phyloP scores from a whole-genome alignment of 192 early-diverging fungal genomes.

The Chytriomyces sp. region DNA sequence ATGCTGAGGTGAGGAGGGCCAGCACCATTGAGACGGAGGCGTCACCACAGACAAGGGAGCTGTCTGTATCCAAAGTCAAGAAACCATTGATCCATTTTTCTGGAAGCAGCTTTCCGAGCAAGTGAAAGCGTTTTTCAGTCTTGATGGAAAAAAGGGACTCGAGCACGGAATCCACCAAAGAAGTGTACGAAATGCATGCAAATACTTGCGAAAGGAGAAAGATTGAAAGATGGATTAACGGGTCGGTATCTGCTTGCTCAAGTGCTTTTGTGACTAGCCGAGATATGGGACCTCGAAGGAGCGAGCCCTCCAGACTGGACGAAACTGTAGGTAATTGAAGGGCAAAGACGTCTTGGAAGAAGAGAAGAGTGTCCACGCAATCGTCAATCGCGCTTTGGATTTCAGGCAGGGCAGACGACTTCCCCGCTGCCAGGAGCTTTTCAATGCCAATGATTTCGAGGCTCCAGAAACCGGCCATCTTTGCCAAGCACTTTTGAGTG shows the following conservation, averaged over 20 bases:
- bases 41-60: background rate
- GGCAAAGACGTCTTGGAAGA: constrained; percentile 32
- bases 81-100: background rate
- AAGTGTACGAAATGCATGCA: background rate
- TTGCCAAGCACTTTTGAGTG: background rate
- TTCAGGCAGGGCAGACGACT: background rate
- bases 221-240: background rate
- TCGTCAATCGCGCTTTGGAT: constrained; percentile 22
- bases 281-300: background rate
- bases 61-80: background rate
- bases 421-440: background rate
- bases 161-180: background rate
- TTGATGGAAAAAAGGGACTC: constrained; percentile 1
- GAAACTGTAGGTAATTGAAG: constrained; percentile 5
- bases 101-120: background rate
- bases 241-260: background rate
- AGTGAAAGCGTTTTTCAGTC: background rate
- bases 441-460: background rate
- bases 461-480: background rate
- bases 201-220: constrained; percentile 28
- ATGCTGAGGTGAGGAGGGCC: background rate
- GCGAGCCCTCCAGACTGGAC: background rate
- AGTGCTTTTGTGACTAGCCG: background rate
- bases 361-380: constrained; percentile 24
- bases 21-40: background rate